phyloP scores from a whole-genome alignment of 1,284 basidiomycete genomes.

The Microbotryomycetes sp. region DNA sequence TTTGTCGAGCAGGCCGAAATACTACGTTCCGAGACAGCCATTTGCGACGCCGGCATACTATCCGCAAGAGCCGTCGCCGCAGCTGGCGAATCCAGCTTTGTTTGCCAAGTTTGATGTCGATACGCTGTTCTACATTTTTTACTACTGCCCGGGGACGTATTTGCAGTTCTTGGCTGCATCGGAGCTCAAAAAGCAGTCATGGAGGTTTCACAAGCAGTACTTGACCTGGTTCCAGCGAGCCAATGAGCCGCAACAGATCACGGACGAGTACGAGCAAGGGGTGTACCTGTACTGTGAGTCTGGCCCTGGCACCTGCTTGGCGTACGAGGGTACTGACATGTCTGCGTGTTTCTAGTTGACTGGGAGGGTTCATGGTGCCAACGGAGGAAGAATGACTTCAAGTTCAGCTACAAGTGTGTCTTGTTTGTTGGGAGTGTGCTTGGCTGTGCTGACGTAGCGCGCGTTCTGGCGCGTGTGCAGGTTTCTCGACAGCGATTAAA shows the following conservation, averaged over 20 bases:
- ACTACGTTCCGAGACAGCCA: constrained; percentile 91
- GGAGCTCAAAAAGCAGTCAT: constrained; percentile 94
- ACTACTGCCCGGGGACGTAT: constrained; percentile 58
- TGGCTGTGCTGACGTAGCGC: neutral
- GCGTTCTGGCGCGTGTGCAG: neutral
- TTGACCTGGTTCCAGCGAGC: constrained; percentile 99
- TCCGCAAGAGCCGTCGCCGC: constrained; percentile 75
- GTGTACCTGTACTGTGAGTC: constrained; percentile 47
- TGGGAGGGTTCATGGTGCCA: constrained; percentile 67
- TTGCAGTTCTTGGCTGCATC: constrained; percentile 77
- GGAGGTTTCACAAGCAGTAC: constrained; percentile 99
- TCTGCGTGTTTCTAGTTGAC: neutral
- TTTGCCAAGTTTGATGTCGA: constrained; percentile 94
- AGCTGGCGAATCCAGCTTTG: constrained; percentile 75
- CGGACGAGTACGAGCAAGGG: constrained; percentile 98
- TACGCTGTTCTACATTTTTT: constrained; percentile 98
- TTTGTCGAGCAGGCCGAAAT: constrained; percentile 63
- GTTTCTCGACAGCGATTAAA: neutral
- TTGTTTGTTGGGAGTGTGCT: neutral
- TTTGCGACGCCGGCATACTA: constrained; percentile 90
- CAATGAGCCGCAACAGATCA: constrained; percentile 97
- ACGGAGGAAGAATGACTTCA: constrained; percentile 95
- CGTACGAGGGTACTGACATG: neutral
- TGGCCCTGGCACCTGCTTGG: no score
- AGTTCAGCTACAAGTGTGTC: constrained; percentile 53